Evolutionary conservation across 1,139 yeast genomes (phyloP).

Genomic region (Insectozyma bohioensis): DNA sequence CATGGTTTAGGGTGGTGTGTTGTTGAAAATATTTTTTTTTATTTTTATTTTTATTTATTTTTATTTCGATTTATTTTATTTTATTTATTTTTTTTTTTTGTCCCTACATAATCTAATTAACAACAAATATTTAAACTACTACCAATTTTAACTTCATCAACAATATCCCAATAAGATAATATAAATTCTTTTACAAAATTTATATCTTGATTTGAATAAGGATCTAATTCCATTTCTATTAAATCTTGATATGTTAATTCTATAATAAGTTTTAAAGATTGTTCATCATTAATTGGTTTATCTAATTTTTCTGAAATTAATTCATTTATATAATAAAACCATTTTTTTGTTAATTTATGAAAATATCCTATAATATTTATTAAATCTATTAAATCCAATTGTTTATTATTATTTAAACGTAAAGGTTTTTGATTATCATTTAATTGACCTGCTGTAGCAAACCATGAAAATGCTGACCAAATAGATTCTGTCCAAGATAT

Average conservation of each 20-base stretch:
- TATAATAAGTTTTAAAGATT: no score
- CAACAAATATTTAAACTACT: slow-evolving; percentile 34
- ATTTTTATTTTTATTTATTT: no score
- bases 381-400: slow-evolving; percentile 15
- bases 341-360: slow-evolving; percentile 51
- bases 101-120: no score
- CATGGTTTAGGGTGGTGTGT: slow-evolving; percentile 1
- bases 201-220: slow-evolving; percentile 58
- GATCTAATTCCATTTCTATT: slow-evolving; percentile 73
- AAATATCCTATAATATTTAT: slow-evolving; percentile 54
- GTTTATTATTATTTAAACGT: not conserved
- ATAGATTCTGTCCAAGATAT: slow-evolving; percentile 63
- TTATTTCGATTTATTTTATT: no score
- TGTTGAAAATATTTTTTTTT: not conserved
- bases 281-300: slow-evolving; percentile 12
- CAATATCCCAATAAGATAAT: slow-evolving; percentile 50
- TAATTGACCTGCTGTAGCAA: slow-evolving; percentile 77
- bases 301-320: slow-evolving; percentile 26
- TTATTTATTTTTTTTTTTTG: no score
- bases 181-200: slow-evolving; percentile 56
- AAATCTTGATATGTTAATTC: slow-evolving; percentile 57
- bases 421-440: slow-evolving; percentile 1
- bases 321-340: slow-evolving; percentile 40
- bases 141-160: slow-evolving; percentile 36
- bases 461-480: slow-evolving; percentile 77